Conservation (phyloP, 2,329 filamentous ascomycete genomes). For the Hypoxylon rubiginosum region DNA sequence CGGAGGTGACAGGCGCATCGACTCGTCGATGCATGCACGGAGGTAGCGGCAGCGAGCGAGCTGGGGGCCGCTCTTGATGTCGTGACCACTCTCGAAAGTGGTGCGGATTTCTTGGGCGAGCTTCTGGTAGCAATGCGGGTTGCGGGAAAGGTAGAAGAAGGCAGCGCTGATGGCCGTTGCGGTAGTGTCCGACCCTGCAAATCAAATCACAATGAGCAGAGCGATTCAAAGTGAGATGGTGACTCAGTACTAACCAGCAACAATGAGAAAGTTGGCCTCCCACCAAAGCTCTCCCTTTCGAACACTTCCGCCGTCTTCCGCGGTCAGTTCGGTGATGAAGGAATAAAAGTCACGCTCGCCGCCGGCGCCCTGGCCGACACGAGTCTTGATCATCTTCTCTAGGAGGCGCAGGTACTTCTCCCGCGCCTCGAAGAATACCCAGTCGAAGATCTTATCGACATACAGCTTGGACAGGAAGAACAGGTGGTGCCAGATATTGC, state of each 20-base stretch:
- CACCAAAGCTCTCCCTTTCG: slow-evolving; percentile 16
- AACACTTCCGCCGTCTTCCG: neutral
- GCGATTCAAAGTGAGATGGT: no score
- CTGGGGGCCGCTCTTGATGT: no score
- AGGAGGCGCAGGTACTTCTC: slow-evolving; percentile 18
- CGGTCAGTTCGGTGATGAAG: slow-evolving; percentile 6
- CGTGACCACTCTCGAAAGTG: no score
- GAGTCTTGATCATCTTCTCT: slow-evolving; percentile 17
- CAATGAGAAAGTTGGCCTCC: slow-evolving; percentile 11
- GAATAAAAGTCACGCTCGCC: slow-evolving; percentile 26
- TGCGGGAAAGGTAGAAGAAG: no score
- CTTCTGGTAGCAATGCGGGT: no score
- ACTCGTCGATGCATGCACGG: no score
- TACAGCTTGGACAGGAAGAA: slow-evolving; percentile 7
- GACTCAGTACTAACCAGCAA: slow-evolving; percentile 1
- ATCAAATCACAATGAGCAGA: no score
- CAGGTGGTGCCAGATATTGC: slow-evolving; percentile 13
- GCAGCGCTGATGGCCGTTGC: slow-evolving; percentile 13
- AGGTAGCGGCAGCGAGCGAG: no score
- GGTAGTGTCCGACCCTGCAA: slow-evolving; percentile 15
- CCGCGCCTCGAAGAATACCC: neutral
- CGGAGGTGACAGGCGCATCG: no score
- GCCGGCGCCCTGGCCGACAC: slow-evolving; percentile 3
- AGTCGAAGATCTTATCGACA: slow-evolving; percentile 8
- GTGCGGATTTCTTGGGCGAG: no score